Percentiles rank a stretch among this genome's conserved stretches.
Conservation (phyloP, 2,329 filamentous ascomycete species). For the Bipolaris victoriae region DNA sequence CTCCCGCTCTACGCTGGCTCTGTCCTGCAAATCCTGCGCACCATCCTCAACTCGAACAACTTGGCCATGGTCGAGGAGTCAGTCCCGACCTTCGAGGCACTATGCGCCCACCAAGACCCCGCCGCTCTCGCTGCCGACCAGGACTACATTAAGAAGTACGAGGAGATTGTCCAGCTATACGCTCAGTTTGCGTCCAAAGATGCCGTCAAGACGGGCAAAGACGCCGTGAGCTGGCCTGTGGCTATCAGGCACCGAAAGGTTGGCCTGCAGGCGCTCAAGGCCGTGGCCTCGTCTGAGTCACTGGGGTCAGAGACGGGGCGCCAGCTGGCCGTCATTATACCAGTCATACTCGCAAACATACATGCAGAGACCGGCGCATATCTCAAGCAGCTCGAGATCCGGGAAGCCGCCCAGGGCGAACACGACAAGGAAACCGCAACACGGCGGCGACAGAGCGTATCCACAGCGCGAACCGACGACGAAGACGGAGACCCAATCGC, state of each 20-base stretch:
- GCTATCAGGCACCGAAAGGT: constrained; percentile 66
- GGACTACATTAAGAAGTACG: constrained; percentile 80
- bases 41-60: constrained; percentile 82
- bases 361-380: constrained; percentile 76
- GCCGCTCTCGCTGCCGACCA: constrained; percentile 85
- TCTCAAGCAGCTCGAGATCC: constrained; percentile 70
- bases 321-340: constrained; percentile 79
- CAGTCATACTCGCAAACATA: constrained; percentile 84
- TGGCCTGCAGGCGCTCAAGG: constrained; percentile 74
- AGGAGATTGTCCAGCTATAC: constrained; percentile 80
- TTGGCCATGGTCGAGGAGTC: constrained; percentile 93
- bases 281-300: constrained; percentile 78
- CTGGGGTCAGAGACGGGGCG: constrained; percentile 75
- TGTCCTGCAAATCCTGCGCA: constrained; percentile 82
- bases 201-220: constrained; percentile 47
- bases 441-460: constrained; percentile 76
- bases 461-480: constrained; percentile 75
- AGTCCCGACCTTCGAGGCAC: constrained; percentile 81
- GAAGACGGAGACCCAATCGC: constrained; percentile 69
- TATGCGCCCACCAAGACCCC: constrained; percentile 87
- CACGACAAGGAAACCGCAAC: constrained; percentile 67
- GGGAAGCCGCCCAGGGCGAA: constrained; percentile 71
- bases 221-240: constrained; percentile 70
- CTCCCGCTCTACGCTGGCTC: constrained; percentile 86
- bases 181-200: constrained; percentile 77